Base-by-base conservation (phyloP, 345 rosid genomes). In the Populus nigra region DNA sequence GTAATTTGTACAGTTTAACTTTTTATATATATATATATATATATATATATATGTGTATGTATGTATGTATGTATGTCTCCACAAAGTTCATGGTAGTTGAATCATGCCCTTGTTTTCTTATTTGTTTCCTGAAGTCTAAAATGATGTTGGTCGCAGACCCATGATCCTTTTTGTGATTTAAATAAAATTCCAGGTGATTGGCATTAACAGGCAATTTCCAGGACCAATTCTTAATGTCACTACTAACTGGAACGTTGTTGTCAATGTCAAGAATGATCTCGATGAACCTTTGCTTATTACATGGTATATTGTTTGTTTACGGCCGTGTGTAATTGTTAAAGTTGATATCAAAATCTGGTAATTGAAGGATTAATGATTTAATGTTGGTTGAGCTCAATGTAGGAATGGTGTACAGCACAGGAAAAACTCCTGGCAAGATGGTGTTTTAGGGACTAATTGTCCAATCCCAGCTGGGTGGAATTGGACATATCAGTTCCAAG, bases 221-320 rank as follows among this genome's bases (percentile, higher is more conserved):
- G 84, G 84, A 7, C 84, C 84, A 22, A 65, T 70, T 82, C 78
- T 82, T 55, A 82, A 82, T 65, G 76, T 82, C 27, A 78, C 84
- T 55, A 77, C 84, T 8, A 82, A 78, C 47, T 82, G 84, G 84
- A 82, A 82, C 43, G 81, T 82, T 39, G 69, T 69, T 74, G 74
- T 82, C 35, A 82, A 82, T 78, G 84, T 82, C 73, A 82, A 78
- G 81, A 82, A 82, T 55, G 39, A 78, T 18, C 84, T 82, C 15
- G 84, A 82, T 20, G 84, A 82, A 68, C 84, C 84, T 39, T 43
- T 82, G 47, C 81, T 82, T 29, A 84, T 93, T 68, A 92, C 97
- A 73, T 93, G 98, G 98, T 92, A 88, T 43, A 43, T n/a, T 25
- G 8, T 8, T 39, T 22, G n/a, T 39, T 12, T 66, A n/a, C 6